Evolutionary conservation across 345 rosid species (phyloP), one percentile per base, ranked within the genome.

Genomic region (Lepidium aucheri): DNA sequence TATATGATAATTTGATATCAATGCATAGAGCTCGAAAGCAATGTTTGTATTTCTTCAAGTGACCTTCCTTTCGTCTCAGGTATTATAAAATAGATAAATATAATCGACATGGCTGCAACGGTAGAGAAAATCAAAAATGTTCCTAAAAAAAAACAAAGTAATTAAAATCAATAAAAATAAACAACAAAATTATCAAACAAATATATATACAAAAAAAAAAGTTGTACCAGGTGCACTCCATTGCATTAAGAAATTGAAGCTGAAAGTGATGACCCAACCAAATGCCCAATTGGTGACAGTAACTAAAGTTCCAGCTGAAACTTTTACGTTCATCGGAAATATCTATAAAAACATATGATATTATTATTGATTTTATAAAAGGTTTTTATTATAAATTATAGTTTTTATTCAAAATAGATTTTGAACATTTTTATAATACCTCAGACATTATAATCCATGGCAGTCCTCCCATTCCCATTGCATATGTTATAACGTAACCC

Each of bases 361-460:
- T 28, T 28, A 6, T 28, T 28, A 4, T 28, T 6, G 5, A 4
- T 26, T 28, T 28, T 28, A 28, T 0, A 26, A 4, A 26, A 26
- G 6, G 6, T 26, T 26, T 26, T 26, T 0, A 26, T 5, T 28
- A 1, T 28, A 28, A 4, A 28, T 28, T 28, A 6, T 28, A 28
- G 1, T 6, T 28, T 6, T 5, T 6, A 28, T 6, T 28, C 7
- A 28, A 28, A 28, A 28, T 28, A 33, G 9, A 5, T 0, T 16
- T 11, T 15, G 7, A 33, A 4, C 1, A 33, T 15, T 16, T 20
- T 5, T 59, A 4, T 9, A 54, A n/a, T 76, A 87, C 90, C 89
- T 86, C 89, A 9, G 93, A 78, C 86, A 84, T 80, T 57, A 84
- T 68, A 68, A 79, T 68, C 77, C 82, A 79, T 9, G 88, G 82